phyloP scores from a whole-genome alignment of 352 stramenopile species.

The Phytophthora uliginosa region DNA sequence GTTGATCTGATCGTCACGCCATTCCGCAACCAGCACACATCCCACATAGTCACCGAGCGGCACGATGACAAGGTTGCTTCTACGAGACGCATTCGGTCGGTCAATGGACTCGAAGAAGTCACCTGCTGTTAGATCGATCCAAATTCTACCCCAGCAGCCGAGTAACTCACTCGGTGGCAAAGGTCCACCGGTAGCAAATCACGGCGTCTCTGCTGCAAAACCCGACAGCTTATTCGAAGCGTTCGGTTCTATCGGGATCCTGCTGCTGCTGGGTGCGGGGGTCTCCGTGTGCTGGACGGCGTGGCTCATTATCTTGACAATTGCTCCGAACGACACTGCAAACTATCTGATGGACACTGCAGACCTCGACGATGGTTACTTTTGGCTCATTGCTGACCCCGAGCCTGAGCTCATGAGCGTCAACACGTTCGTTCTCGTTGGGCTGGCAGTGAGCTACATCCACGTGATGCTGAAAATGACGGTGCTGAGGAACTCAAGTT shows the following conservation, averaged over 20 bases:
- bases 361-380: conserved; percentile 57
- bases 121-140: neutral
- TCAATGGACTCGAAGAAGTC: neutral
- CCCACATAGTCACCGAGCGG: too few species aligned
- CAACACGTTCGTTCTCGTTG: conserved; percentile 15
- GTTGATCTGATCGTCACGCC: neutral
- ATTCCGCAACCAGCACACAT: neutral
- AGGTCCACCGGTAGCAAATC: neutral
- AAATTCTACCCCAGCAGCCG: conserved; percentile 7
- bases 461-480: conserved; percentile 43
- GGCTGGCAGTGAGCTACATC: conserved; percentile 30
- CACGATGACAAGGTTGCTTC: neutral
- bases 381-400: conserved; percentile 48
- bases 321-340: conserved; percentile 43
- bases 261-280: conserved; percentile 18
- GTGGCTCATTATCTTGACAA: conserved; percentile 37
- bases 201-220: neutral
- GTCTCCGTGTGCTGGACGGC: conserved; percentile 42
- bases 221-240: conserved; percentile 22
- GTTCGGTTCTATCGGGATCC: conserved; percentile 29
- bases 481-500: conserved; percentile 10
- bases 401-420: conserved; percentile 19
- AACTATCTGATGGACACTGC: conserved; percentile 64
- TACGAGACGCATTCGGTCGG: neutral
- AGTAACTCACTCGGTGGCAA: neutral